Conservation (phyloP, 2,329 filamentous ascomycete genomes). For the Colletotrichum tanaceti region DNA sequence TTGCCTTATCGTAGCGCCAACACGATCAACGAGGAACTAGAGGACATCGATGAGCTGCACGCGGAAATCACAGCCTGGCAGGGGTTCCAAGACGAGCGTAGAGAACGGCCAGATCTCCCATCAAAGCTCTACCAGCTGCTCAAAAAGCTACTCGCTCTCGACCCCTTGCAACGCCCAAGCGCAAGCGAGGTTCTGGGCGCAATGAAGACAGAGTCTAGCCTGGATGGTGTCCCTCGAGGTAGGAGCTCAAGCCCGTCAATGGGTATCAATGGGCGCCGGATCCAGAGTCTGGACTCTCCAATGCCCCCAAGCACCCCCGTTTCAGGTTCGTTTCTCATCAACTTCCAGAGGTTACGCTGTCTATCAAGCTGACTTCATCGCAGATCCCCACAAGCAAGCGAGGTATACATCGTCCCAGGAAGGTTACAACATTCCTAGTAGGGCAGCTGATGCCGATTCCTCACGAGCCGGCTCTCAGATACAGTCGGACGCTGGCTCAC, state of each 20-base stretch:
- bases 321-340: slow-evolving; percentile 50
- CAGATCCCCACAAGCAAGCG: slow-evolving; percentile 51
- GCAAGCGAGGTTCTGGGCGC: slow-evolving; percentile 86
- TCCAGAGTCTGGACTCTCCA: slow-evolving; percentile 68
- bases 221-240: slow-evolving; percentile 55
- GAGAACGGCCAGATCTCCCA: slow-evolving; percentile 83
- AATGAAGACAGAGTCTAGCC: slow-evolving; percentile 74
- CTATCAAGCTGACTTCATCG: slow-evolving; percentile 36
- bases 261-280: slow-evolving; percentile 57
- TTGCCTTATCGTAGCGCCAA: slow-evolving; percentile 90
- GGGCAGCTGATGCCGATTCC: slow-evolving; percentile 43
- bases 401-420: slow-evolving; percentile 46
- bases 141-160: slow-evolving; percentile 81
- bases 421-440: slow-evolving; percentile 44
- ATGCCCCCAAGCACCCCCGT: slow-evolving; percentile 61
- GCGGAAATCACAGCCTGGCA: slow-evolving; percentile 89
- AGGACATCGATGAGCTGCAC: slow-evolving; percentile 86
- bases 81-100: slow-evolving; percentile 83
- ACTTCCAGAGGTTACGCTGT: slow-evolving; percentile 17
- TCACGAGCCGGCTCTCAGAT: slow-evolving; percentile 47
- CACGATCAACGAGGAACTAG: slow-evolving; percentile 86
- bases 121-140: slow-evolving; percentile 87
- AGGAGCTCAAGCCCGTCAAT: slow-evolving; percentile 51
- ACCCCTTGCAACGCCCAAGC: slow-evolving; percentile 81
- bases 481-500: slow-evolving; percentile 46